A percentile compares a stretch with the other conserved stretches of the same genome.
Evolutionary conservation across 2,329 filamentous ascomycete species (phyloP).

Genomic region (Ophiosphaerella korrae): DNA sequence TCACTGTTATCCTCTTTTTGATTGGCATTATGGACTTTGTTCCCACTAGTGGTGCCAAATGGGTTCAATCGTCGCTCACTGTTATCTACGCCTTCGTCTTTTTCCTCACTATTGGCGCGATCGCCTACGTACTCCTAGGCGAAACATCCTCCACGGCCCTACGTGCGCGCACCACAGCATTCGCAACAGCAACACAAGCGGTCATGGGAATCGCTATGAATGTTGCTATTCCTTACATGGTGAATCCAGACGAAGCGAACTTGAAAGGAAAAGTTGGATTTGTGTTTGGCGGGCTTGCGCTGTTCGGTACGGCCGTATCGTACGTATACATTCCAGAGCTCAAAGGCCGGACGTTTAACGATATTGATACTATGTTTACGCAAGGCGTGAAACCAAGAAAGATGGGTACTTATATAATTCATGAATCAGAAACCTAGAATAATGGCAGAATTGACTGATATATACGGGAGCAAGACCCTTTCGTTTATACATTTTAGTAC

Average conservation of each 20-base stretch:
- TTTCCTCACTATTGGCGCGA: constrained; percentile 81
- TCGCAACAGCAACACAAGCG: constrained; percentile 60
- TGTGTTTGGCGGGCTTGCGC: constrained; percentile 44
- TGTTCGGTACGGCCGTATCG: constrained; percentile 36
- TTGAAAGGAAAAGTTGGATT: constrained; percentile 49
- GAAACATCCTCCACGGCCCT: constrained; percentile 80
- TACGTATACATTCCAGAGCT: constrained; percentile 49
- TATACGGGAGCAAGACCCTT: too few species aligned
- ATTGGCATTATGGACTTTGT: constrained; percentile 77
- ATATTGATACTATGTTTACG: constrained; percentile 48
- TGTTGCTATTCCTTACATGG: constrained; percentile 46
- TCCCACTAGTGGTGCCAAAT: constrained; percentile 39
- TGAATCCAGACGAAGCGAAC: constrained; percentile 48
- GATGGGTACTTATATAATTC: constrained; percentile 5
- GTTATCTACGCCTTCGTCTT: constrained; percentile 65
- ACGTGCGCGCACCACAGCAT: constrained; percentile 84
- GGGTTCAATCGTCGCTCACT: constrained; percentile 41
- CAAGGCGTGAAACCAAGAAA: constrained; percentile 30
- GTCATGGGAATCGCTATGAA: constrained; percentile 39
- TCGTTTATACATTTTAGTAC: too few species aligned
- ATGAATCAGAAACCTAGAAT: too few species aligned
- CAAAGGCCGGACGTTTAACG: constrained; percentile 44
- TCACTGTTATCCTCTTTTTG: constrained; percentile 70
- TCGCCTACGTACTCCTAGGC: constrained; percentile 82
- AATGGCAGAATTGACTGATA: too few species aligned